Evolutionary conservation across 2,329 filamentous ascomycete species (phyloP).

Genomic region (Penicillium capsulatum): DNA sequence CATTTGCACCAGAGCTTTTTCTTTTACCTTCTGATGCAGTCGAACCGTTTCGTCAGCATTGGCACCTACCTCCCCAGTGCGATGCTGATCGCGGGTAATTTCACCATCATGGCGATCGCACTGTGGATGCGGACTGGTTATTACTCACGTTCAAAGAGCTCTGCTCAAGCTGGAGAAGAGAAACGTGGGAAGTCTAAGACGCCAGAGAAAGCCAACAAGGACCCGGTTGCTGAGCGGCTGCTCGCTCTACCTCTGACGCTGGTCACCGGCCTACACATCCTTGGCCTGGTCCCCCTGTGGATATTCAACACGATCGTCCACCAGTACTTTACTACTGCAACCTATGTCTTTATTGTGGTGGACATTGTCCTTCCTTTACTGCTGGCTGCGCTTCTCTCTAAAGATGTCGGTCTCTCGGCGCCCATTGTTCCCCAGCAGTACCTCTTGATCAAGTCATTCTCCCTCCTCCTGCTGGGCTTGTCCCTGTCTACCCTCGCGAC

Average conservation of each 20-base stretch:
- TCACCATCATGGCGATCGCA: constrained; percentile 89
- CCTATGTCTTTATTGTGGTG: constrained; percentile 53
- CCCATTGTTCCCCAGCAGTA: constrained; percentile 62
- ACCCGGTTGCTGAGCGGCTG: constrained; percentile 34
- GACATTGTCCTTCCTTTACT: constrained; percentile 56
- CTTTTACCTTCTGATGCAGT: constrained; percentile 92
- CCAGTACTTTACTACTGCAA: constrained; percentile 57
- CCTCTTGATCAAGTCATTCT: constrained; percentile 81
- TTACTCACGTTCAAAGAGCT: constrained; percentile 26
- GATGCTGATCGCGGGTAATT: constrained; percentile 94
- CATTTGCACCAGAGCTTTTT: constrained; percentile 99
- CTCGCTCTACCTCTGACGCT: constrained; percentile 59
- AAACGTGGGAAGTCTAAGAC: constrained; percentile 12
- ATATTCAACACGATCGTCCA: constrained; percentile 73
- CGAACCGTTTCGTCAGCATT: constrained; percentile 92
- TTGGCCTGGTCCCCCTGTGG: constrained; percentile 76
- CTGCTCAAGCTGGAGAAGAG: constrained; percentile 29
- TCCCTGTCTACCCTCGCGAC: constrained; percentile 89
- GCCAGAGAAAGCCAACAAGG: constrained; percentile 11
- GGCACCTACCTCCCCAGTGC: constrained; percentile 94
- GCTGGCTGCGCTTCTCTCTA: constrained; percentile 54
- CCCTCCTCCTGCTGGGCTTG: constrained; percentile 85
- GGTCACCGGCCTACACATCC: constrained; percentile 67
- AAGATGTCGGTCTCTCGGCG: constrained; percentile 45
- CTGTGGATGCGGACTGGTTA: constrained; percentile 89